These are phyloP conservation scores for Hypericum perforatum DNA, from an alignment of 345 rosid genomes.

Conservation along the genomic window DNA sequence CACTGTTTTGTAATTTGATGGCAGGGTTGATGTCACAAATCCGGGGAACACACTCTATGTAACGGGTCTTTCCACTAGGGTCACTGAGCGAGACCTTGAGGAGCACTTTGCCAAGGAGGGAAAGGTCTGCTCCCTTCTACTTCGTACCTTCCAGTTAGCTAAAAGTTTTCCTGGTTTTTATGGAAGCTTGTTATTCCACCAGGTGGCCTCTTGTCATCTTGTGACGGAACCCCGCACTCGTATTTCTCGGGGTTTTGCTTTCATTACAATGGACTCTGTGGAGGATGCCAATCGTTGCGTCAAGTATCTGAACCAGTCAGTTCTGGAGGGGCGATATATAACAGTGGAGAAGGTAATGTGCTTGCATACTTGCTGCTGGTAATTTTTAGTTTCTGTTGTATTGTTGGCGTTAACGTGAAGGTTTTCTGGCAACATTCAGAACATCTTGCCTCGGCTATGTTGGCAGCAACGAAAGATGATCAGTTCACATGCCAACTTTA, in stretches of 20 bases:
- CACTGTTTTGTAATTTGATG: not conserved
- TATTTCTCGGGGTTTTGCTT: slow-evolving; percentile 94
- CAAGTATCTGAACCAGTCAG: slow-evolving; percentile 92
- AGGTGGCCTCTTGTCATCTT: slow-evolving; percentile 90
- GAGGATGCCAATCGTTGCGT: slow-evolving; percentile 88
- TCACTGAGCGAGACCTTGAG: slow-evolving; percentile 77
- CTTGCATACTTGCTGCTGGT: slow-evolving; percentile 7
- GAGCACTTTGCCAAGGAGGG: slow-evolving; percentile 97
- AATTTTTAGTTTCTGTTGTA: slow-evolving; percentile 19
- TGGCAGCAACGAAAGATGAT: slow-evolving; percentile 98
- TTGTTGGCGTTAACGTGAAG: slow-evolving; percentile 59
- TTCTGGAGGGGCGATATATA: slow-evolving; percentile 87
- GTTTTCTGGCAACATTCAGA: slow-evolving; percentile 96
- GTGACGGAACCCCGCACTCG: slow-evolving; percentile 93
- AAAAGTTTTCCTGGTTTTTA: not conserved
- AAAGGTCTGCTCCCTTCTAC: slow-evolving; percentile 40
- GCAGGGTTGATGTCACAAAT: slow-evolving; percentile 42
- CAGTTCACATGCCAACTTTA: slow-evolving; percentile 69
- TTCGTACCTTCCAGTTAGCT: not conserved
- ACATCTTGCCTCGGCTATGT: slow-evolving; percentile 82
- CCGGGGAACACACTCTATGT: slow-evolving; percentile 87
- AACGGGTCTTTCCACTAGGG: slow-evolving; percentile 91
- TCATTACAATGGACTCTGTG: slow-evolving; percentile 65
- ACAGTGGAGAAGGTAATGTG: slow-evolving; percentile 92
- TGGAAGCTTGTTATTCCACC: slow-evolving; percentile 8